Evolutionary conservation across 192 early-diverging fungal genomes (phyloP), one percentile per base, ranked within the genome.

Genomic region (Umbelopsis sp.): DNA sequence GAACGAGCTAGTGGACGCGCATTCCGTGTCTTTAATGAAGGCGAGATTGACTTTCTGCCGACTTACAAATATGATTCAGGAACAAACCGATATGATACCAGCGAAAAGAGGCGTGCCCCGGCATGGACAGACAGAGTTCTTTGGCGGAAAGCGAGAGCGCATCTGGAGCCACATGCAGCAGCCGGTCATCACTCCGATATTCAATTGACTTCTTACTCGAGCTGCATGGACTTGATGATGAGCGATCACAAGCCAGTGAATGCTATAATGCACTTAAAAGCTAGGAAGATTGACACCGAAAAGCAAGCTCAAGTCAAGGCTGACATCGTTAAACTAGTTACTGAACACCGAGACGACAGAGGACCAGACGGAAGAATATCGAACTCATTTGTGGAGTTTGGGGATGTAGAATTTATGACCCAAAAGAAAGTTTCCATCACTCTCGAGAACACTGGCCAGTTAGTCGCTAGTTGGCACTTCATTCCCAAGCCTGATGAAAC

Each of bases 211-310:
- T 82, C 73, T 54, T 94, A 94, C 72, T 65, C 65, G 17, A 84
- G 84, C 24, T 81, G 83, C 9, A 91, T 90, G 88, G 86, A 87
- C 0, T 74, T 94, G 36, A 84, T 74, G 32, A 49, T 85, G 22
- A 95, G 93, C 72, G 97, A 99, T 76, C 97, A 99, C 80, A 97
- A 96, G 75, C 97, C 97, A 2, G 95, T 99, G 24, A 87, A 83
- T 32, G 89, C 92, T 1, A 52, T 86, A 2, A 89, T 96, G 59
- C 77, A 77, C n/a, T 41, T 89, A 14, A 84, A 89, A 71, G 91
- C 91, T 12, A 88, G 91, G 73, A 82, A 74, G 16, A 77, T 95
- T 4, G 72, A 92, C 45, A 52, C 65, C 6, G 83, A 83, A 17
- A 84, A 85, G 50, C 84, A 92, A 26, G 81, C 75, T n/a, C 73